Evolutionary conservation across 768 basidiomycete species (phyloP), one percentile per base, ranked within the genome.

Genomic region (Amanita jacksonii): DNA sequence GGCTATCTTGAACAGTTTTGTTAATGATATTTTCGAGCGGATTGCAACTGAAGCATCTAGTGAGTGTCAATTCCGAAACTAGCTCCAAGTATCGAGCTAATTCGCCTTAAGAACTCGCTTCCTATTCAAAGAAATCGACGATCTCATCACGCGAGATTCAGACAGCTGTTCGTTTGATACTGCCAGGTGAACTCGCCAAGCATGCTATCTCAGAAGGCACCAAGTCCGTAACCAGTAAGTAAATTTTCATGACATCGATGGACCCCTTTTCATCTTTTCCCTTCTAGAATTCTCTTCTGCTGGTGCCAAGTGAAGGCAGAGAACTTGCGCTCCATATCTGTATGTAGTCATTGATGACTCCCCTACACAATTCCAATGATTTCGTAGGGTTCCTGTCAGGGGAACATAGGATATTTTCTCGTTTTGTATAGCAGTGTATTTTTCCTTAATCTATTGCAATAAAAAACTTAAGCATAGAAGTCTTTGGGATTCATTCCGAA

Each of bases 101-200:
- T 9, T 33, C 18, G n/a, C 33, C 20, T 2, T 54, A 6, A 89
- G 91, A 94, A 72, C 85, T 98, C 53, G 93, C 94, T 32, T 75
- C 89, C 1, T 97, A 97, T 73, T 96, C 93, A 52, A 94, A 96
- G 74, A 94, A 94, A 67, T 96, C 94, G 6, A 98, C 93, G 25
- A 97, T 98, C 62, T 96, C 94, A 31, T 96, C 92, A 40, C 90
- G 93, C 51, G 93, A 98, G 68, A 97, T 97, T 54, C 93, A 98
- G 65, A 98, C 94, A 28, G 78, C 92, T 34, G 96, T 98, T 42
- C 86, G 94, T 51, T 79, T 97, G 44, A 94, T 99, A 64, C 84
- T 99, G 19, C 92, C 94, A 54, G 91, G 89, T 62, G 91, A 93
- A 67, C 80, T 94, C 43, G 85, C 89, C 57, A 94, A 93, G 73